Evolutionary conservation across 192 early-diverging fungal species (phyloP).

Genomic region (Obelidium mucronatum): DNA sequence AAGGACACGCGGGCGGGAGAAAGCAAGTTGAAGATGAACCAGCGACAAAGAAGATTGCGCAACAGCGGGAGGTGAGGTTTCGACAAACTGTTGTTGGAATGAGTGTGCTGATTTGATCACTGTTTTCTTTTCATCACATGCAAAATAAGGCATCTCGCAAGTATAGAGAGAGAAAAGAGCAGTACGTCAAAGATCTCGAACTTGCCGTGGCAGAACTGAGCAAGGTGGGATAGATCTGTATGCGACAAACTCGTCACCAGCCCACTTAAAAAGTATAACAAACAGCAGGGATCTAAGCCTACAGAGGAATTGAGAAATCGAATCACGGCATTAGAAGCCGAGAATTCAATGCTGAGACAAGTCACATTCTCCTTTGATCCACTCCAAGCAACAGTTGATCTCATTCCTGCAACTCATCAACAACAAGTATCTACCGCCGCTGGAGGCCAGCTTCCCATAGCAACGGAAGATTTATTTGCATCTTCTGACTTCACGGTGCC

Average conservation of each 20-base stretch:
- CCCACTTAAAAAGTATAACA: too few species aligned
- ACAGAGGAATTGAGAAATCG: background rate
- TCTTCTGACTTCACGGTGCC: too few species aligned
- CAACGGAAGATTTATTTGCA: too few species aligned
- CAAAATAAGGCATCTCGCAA: background rate
- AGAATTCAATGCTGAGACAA: slow-evolving; percentile 9
- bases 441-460: too few species aligned
- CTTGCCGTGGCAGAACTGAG: background rate
- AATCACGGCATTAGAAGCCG: background rate
- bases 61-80: background rate
- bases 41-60: slow-evolving; percentile 4
- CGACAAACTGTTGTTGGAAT: background rate
- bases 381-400: too few species aligned
- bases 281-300: background rate
- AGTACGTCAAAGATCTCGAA: background rate
- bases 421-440: too few species aligned
- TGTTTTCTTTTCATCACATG: too few species aligned
- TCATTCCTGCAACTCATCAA: too few species aligned
- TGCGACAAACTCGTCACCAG: too few species aligned
- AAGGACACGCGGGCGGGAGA: background rate
- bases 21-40: slow-evolving; percentile 7
- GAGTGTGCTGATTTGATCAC: too few species aligned
- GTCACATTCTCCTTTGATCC: background rate
- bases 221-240: background rate
- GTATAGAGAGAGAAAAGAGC: background rate